A percentile compares a stretch with the other conserved stretches of the same genome.
Evolutionary conservation across 345 rosid species (phyloP).

Genomic region (Dimocarpus longan): DNA sequence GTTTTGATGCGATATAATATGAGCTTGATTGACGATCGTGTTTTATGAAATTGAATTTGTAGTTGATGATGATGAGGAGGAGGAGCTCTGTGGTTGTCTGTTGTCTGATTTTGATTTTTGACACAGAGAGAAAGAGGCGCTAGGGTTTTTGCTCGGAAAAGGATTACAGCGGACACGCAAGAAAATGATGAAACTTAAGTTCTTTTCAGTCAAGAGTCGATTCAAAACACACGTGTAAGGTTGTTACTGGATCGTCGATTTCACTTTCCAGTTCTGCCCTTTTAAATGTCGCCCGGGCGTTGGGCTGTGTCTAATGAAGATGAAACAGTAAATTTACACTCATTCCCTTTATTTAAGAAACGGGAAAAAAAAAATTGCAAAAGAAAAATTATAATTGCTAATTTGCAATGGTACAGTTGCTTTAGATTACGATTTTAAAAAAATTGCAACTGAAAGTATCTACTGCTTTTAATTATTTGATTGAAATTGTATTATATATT

Average conservation of each 20-base stretch:
- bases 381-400: no score
- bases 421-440: no score
- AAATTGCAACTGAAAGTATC: no score
- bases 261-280: not conserved
- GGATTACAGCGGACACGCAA: not conserved
- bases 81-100: not conserved
- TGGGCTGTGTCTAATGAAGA: no score
- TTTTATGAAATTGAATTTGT: not conserved
- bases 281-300: not conserved
- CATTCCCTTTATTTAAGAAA: no score
- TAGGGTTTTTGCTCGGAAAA: constrained; percentile 13
- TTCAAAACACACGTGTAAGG: not conserved
- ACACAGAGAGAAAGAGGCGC: not conserved
- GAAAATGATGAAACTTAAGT: not conserved
- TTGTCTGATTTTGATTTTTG: not conserved
- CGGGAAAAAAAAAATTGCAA: no score
- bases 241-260: not conserved
- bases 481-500: no score
- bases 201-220: not conserved
- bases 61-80: not conserved
- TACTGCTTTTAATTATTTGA: no score
- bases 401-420: no score
- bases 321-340: no score
- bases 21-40: not conserved
- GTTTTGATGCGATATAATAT: not conserved